Conservation (phyloP, 1,284 basidiomycete genomes). For the Boletus semigastroideus region DNA sequence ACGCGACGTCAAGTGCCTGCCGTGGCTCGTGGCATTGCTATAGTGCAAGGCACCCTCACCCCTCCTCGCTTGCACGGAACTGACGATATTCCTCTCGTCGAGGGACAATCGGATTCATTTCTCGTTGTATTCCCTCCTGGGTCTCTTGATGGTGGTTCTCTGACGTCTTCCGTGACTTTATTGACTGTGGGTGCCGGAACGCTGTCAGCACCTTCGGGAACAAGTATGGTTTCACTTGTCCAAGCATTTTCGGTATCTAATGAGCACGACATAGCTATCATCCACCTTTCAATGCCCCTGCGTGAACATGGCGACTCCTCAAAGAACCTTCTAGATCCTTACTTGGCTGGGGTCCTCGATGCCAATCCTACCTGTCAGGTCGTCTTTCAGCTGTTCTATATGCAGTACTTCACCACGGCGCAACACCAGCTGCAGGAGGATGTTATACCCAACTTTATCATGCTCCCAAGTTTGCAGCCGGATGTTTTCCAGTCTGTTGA, state of each 20-base stretch:
- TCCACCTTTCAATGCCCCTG: constrained; percentile 60
- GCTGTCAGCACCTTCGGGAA: constrained; percentile 80
- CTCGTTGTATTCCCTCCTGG: constrained; percentile 82
- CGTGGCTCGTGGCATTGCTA: constrained; percentile 66
- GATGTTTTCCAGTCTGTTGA: constrained; percentile 59
- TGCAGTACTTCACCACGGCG: constrained; percentile 36
- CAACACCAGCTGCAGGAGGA: constrained; percentile 4
- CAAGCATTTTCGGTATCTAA: background rate
- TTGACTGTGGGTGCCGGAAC: constrained; percentile 83
- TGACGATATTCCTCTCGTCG: constrained; percentile 19
- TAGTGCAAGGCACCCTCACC: constrained; percentile 52
- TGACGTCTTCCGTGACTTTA: constrained; percentile 58
- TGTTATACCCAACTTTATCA: constrained; percentile 31
- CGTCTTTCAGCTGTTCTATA: constrained; percentile 58
- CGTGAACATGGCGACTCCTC: constrained; percentile 32
- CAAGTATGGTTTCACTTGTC: constrained; percentile 56
- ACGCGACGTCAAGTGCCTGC: constrained; percentile 12
- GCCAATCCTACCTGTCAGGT: constrained; percentile 26
- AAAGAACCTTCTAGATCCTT: constrained; percentile 56
- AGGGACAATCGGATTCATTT: constrained; percentile 39
- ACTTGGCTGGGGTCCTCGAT: constrained; percentile 50
- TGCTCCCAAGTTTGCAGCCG: constrained; percentile 39
- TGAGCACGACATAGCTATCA: constrained; percentile 45
- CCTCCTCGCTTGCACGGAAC: constrained; percentile 24
- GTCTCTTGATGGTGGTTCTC: constrained; percentile 47